Conservation (phyloP, 2,329 filamentous ascomycete genomes). For the Arachnomyces sp. region DNA sequence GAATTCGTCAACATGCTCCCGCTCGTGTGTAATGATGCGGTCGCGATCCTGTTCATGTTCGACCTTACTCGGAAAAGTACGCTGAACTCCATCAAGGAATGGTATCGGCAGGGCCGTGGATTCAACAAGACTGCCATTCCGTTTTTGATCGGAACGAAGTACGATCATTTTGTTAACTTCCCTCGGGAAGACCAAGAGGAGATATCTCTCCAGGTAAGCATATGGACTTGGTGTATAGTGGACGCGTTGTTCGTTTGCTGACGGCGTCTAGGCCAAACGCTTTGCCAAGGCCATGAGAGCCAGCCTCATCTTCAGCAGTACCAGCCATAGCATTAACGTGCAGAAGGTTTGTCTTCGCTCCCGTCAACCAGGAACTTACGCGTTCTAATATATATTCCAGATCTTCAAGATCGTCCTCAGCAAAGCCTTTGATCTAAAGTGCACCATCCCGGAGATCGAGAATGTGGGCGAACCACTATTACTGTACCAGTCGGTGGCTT, state of each 20-base stretch:
- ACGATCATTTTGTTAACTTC: slow-evolving; percentile 99
- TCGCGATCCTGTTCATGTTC: slow-evolving; percentile 99
- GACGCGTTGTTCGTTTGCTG: slow-evolving; percentile 11
- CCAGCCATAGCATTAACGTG: slow-evolving; percentile 98
- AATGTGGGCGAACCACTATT: slow-evolving; percentile 93
- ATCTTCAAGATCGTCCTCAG: slow-evolving; percentile 99
- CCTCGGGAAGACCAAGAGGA: slow-evolving; percentile 96
- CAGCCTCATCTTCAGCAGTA: slow-evolving; percentile 95
- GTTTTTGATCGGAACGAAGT: slow-evolving; percentile 94
- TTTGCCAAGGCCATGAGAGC: slow-evolving; percentile 99
- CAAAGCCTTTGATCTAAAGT: slow-evolving; percentile 97
- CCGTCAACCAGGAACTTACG: slow-evolving; percentile 1
- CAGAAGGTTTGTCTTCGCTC: slow-evolving; percentile 64
- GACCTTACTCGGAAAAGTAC: slow-evolving; percentile 97
- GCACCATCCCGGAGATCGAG: slow-evolving; percentile 97
- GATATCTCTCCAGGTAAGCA: slow-evolving; percentile 80
- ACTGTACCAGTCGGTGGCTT: slow-evolving; percentile 51
- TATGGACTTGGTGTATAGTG: background rate
- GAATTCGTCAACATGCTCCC: slow-evolving; percentile 99
- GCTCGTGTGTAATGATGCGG: slow-evolving; percentile 97
- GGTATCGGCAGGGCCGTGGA: slow-evolving; percentile 93
- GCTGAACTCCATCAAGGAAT: slow-evolving; percentile 98
- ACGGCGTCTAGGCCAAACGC: slow-evolving; percentile 61
- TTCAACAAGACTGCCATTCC: slow-evolving; percentile 99
- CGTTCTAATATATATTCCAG: slow-evolving; percentile 41